Conservation (phyloP, 305 asterid species). For the Fraxinus sp. region DNA sequence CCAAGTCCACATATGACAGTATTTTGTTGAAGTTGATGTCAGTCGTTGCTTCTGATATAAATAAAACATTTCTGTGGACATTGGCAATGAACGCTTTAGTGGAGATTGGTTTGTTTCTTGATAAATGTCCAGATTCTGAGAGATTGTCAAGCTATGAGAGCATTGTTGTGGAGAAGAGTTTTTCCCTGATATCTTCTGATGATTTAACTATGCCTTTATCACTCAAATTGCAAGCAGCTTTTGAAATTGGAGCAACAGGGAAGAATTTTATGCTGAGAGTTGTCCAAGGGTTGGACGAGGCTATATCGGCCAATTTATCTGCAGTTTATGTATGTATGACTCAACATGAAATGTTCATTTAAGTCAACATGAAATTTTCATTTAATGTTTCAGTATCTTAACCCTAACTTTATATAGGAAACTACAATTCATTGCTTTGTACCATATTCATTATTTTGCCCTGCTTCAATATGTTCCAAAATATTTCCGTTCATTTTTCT, state of each 20-base stretch:
- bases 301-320: constrained; percentile 55
- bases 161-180: constrained; percentile 61
- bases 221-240: constrained; percentile 68
- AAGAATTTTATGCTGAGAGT: constrained; percentile 60
- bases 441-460: constrained; percentile 6
- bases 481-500: background rate
- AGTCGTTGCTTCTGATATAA: constrained; percentile 47
- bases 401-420: constrained; percentile 2
- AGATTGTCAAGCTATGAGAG: constrained; percentile 57
- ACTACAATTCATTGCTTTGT: constrained; percentile 9
- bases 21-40: constrained; percentile 65
- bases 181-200: constrained; percentile 57
- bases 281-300: constrained; percentile 60
- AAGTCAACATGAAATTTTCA: constrained; percentile 4
- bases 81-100: constrained; percentile 59
- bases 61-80: constrained; percentile 57
- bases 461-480: constrained; percentile 9
- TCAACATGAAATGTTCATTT: constrained; percentile 3
- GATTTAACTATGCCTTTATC: constrained; percentile 51
- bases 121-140: constrained; percentile 51
- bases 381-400: background rate
- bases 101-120: constrained; percentile 63
- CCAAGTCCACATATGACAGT: constrained; percentile 52
- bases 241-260: constrained; percentile 65
- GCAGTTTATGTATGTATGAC: constrained; percentile 64